Evolutionary conservation across 1,284 basidiomycete species (phyloP), one percentile per base, ranked within the genome.

Genomic region (Peniophora sp.): DNA sequence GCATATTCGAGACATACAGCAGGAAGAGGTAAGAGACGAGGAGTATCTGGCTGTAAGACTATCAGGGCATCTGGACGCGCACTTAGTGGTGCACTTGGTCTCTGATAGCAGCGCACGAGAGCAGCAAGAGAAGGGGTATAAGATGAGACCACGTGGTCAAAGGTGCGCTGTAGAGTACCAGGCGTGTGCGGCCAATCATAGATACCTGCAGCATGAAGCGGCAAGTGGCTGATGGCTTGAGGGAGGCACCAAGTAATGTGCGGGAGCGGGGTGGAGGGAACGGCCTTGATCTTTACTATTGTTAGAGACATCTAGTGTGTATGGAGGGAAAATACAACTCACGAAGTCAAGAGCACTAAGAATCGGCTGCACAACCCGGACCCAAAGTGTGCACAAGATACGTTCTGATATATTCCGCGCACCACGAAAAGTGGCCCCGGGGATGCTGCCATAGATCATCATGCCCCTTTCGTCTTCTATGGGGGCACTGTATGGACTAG

Each of bases 101-200:
- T 27, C 6, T 2, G 44, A 34, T 14, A 14, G 22, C 17, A 18
- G 12, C n/a, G 8, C 36, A 41, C 6, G 8, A 41, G 20, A 5
- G 39, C 39, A 17, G 39, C 5, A 41, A 41, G 39, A 22, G 39
- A 17, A 5, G 39, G 39, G 8, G 39, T 41, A n/a, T 41, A 41
- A n/a, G 39, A 41, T 8, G 39, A 41, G 15, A 41, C 39, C 6
- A 41, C 39, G 27, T 51, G 55, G 37, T 62, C 60, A 5, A 44
- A 39, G 11, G 43, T 27, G 1, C 47, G 51, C 3, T 46, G 47
- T 12, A n/a, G n/a, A n/a, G n/a, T n/a, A n/a, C n/a, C n/a, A n/a
- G n/a, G n/a, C n/a, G n/a, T 41, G 42, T 42, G 18, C 36, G 18
- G 11, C 41, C 8, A 5, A 15, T n/a, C 12, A 12, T 41, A 41